Base-by-base conservation (phyloP, 2,329 filamentous ascomycete species). In the Colletotrichum eremochloae region DNA sequence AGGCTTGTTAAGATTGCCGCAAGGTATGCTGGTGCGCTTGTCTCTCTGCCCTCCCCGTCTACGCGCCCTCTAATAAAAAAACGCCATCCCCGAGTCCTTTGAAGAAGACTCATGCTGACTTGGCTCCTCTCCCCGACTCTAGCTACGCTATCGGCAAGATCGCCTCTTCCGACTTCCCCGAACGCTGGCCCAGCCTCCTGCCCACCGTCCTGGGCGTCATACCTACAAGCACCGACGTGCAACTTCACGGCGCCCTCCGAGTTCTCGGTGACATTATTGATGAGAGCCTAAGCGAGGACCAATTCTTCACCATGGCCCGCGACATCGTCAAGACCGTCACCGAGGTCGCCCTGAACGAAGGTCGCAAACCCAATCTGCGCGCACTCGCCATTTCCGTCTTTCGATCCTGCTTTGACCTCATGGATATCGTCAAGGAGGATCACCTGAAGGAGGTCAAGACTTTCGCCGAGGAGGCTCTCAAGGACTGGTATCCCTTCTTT, bases 401-500 rank as follows among this genome's bases (percentile, higher is more conserved):
- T 86, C 90, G 94, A 69, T 91, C 91, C 61, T 97, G 94, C 82
- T 97, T 99, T 81, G 95, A 98, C 80, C 94, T 96, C 68, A 90
- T 99, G 84, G 95, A 98, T 83, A 97, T 98, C 90, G 93, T 98
- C 75, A 93, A 97, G 86, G 95, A 97, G 76, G 94, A 97, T 76
- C 94, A 98, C 82, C 93, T 94, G 78, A 88, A 89, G 70, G 94
- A 94, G 67, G 94, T 98, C 73, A 96, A 94, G 82, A 88, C 87
- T 1, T 99, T 99, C 80, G 95, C 96, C 65, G 94, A 97, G 73
- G 93, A 97, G 78, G 91, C 94, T 0, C 87, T 98, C 61, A 88
- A 87, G 76, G 89, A 90, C 63, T 99, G 96, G 96, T 92, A 94
- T 74, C 94, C 95, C 5, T 97, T 97, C 85, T 96, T 98, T 84